Conservation (phyloP, 169 alveolate genomes). For the Plasmodium gallinaceum region DNA sequence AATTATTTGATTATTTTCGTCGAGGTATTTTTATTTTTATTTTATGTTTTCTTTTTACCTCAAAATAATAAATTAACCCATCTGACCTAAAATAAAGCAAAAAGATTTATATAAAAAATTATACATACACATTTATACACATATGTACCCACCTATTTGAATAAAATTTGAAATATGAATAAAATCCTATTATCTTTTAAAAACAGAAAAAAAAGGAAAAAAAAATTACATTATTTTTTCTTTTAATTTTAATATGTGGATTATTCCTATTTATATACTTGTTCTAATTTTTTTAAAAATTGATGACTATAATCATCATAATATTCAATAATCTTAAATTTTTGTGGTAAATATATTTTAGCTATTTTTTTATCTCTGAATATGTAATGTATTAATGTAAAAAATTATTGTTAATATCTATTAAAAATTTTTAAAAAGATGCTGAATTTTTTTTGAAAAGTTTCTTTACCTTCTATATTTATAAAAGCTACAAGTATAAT, state of each 20-base stretch:
- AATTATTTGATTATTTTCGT: background rate
- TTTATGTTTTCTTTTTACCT: conserved; percentile 14
- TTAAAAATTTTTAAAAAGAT: background rate
- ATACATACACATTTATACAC: conserved; percentile 1
- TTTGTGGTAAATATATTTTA: conserved; percentile 49
- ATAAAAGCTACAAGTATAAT: conserved; percentile 37
- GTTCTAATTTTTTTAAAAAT: conserved; percentile 32
- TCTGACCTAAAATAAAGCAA: conserved; percentile 21
- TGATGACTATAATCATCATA: conserved; percentile 42
- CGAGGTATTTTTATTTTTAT: background rate
- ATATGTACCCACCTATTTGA: conserved; percentile 21
- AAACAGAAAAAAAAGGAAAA: conserved; percentile 8
- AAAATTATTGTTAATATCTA: background rate
- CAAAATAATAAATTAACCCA: conserved; percentile 36
- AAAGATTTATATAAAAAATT: no score
- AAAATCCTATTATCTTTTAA: conserved; percentile 52
- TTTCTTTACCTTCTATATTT: conserved; percentile 51
- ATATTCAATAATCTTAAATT: conserved; percentile 53
- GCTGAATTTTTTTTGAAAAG: background rate
- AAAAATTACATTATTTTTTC: background rate
- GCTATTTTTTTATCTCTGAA: conserved; percentile 54
- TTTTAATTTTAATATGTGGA: background rate
- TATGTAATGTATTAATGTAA: background rate
- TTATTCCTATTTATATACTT: conserved; percentile 11
- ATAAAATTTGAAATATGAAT: conserved; percentile 47